Base-by-base conservation (phyloP, 768 basidiomycete species). In the Suillus alpinus region DNA sequence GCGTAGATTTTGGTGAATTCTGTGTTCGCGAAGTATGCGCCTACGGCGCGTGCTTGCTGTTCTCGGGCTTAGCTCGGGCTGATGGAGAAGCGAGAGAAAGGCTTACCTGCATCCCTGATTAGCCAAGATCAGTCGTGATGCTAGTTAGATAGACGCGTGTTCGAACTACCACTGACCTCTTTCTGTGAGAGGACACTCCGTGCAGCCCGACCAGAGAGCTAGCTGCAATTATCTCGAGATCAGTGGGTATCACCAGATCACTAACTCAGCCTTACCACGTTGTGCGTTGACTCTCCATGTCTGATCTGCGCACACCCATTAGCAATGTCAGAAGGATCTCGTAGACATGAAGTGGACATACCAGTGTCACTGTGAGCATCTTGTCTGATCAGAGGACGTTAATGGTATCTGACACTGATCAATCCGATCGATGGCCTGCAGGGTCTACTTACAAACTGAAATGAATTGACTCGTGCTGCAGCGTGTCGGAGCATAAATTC, bases 271-370 rank as follows among this genome's bases (percentile, higher is more conserved):
- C 84, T 51, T 57, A 89, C 90, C 68, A 87, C 63, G 65, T 93
- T 93, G 65, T 92, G 91, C 36, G 81, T 84, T 7, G 90, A 90
- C 67, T 93, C 89, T 40, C 85, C 91, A 69, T 93, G 91, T 58
- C 91, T 79, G 65, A 91, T 78, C 89, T 92, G 56, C n/a, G 20
- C 32, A 2, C 5, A 26, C 9, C 2, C 14, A 26, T 55, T 5
- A 26, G 52, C 16, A 2, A 37, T 26, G 12, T 14, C 9, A 18
- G 36, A 55, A 37, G 8, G 9, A 37, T 23, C 20, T 20, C 23
- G 20, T 5, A 23, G 14, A 10, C 16, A 53, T 26, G 7, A 2
- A 8, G 9, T 10, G 23, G 9, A 18, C 52, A 9, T 37, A 26
- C 52, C 23, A 55, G 36, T 55, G 52, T 55, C 9, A 55, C 36